Percentiles rank a stretch among this genome's conserved stretches.
Evolutionary conservation across 345 rosid species (phyloP).

Genomic region (Euphorbia lathyris): DNA sequence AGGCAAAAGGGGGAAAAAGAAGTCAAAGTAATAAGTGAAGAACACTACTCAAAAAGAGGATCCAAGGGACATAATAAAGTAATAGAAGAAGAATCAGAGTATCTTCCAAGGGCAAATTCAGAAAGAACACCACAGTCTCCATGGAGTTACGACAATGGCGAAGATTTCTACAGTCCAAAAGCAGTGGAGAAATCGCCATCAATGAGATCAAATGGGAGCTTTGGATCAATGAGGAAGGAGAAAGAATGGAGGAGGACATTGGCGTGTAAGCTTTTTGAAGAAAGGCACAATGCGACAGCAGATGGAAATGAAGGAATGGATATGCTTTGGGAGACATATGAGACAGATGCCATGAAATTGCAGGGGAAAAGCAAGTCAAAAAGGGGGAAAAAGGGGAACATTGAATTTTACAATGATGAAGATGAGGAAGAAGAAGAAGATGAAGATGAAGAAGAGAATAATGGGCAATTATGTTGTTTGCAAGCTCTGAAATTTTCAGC

Average conservation of each 20-base stretch:
- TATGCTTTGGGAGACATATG: conserved; percentile 86
- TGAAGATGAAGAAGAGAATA: conserved; percentile 46
- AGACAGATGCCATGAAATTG: conserved; percentile 42
- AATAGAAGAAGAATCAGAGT: conserved; percentile 9
- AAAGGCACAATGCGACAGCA: conserved; percentile 47
- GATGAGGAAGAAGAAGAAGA: conserved; percentile 51
- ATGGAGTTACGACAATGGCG: conserved; percentile 18
- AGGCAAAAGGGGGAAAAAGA: conserved; percentile 39
- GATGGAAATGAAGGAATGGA: conserved; percentile 78
- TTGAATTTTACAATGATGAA: conserved; percentile 19
- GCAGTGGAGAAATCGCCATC: background rate
- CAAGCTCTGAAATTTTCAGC: conserved; percentile 88
- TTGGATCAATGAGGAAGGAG: conserved; percentile 79
- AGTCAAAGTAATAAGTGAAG: conserved; percentile 42
- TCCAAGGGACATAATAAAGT: conserved; percentile 41
- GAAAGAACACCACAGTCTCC: conserved; percentile 23
- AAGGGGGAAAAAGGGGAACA: conserved; percentile 33
- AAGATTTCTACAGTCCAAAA: conserved; percentile 8
- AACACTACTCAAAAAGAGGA: conserved; percentile 35
- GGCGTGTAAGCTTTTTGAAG: conserved; percentile 91
- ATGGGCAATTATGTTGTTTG: conserved; percentile 70
- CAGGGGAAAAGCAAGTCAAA: conserved; percentile 28
- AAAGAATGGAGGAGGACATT: conserved; percentile 96
- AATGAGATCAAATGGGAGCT: conserved; percentile 37
- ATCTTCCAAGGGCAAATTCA: conserved; percentile 25